A percentile compares a stretch with the other conserved stretches of the same genome.
Conservation (phyloP, 2,329 filamentous ascomycete species). For the Colletotrichum filicis region DNA sequence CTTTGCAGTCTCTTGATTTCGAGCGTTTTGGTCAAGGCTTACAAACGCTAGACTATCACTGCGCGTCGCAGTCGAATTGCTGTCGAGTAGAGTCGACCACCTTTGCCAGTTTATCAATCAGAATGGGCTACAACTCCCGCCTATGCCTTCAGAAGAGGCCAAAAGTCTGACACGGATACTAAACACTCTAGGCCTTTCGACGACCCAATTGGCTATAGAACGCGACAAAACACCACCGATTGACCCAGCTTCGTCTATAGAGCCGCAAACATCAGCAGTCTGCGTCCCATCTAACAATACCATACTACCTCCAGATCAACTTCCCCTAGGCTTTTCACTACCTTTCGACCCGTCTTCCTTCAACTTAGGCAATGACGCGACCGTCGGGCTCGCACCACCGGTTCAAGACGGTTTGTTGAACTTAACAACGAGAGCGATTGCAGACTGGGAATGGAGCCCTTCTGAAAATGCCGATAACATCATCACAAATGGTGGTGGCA, state of each 20-base stretch:
- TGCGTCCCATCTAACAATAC: neutral
- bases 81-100: conserved; percentile 18
- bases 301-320: neutral
- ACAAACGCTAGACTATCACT: conserved; percentile 10
- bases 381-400: neutral
- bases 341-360: neutral
- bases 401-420: neutral
- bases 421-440: neutral
- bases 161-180: conserved; percentile 18
- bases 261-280: neutral
- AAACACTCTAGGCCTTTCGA: conserved; percentile 15
- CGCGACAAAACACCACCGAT: neutral
- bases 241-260: neutral
- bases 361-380: neutral
- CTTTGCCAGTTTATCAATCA: conserved; percentile 52
- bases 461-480: neutral
- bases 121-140: conserved; percentile 49
- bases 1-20: neutral
- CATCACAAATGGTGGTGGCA: neutral
- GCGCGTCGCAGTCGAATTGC: conserved; percentile 24
- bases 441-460: conserved; percentile 18
- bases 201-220: neutral
- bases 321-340: neutral
- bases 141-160: conserved; percentile 43
- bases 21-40: neutral